phyloP scores from a whole-genome alignment of 108 stramenopile species.

The Cyclotella choctawhatcheeana region DNA sequence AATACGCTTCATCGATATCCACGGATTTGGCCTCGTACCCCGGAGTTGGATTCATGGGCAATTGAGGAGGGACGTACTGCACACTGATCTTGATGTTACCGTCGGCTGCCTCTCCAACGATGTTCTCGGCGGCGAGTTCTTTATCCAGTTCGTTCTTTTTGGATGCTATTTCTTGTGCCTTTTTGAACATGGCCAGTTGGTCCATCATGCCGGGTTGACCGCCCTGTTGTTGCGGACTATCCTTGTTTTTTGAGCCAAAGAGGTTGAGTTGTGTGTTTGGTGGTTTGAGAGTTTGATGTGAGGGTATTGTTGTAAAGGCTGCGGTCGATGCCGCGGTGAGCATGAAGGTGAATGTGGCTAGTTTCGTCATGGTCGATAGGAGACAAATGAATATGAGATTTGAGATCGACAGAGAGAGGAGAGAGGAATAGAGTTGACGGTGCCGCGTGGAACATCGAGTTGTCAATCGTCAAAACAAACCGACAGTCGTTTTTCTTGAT shows the following conservation, averaged over 20 bases:
- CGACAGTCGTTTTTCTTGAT: no score
- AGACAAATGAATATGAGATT: no score
- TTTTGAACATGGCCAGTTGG: constrained; percentile 92
- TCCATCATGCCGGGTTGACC: constrained; percentile 86
- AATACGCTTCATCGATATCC: constrained; percentile 83
- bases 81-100: constrained; percentile 74
- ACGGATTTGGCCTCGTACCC: constrained; percentile 70
- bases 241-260: constrained; percentile 69
- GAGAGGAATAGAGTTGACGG: no score
- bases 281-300: constrained; percentile 8
- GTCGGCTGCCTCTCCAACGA: constrained; percentile 61
- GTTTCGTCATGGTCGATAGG: constrained; percentile 50
- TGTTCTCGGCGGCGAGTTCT: constrained; percentile 63
- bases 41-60: constrained; percentile 86
- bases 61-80: constrained; percentile 74
- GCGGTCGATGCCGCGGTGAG: constrained; percentile 35
- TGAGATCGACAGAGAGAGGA: no score
- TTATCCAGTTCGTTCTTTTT: constrained; percentile 80
- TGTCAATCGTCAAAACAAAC: no score
- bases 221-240: constrained; percentile 27
- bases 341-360: constrained; percentile 35
- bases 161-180: constrained; percentile 83
- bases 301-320: constrained; percentile 54
- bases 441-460: no score
- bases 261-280: constrained; percentile 56